Base-by-base conservation (phyloP, 805 yeast genomes). In the Candida khao-thaluensis region DNA sequence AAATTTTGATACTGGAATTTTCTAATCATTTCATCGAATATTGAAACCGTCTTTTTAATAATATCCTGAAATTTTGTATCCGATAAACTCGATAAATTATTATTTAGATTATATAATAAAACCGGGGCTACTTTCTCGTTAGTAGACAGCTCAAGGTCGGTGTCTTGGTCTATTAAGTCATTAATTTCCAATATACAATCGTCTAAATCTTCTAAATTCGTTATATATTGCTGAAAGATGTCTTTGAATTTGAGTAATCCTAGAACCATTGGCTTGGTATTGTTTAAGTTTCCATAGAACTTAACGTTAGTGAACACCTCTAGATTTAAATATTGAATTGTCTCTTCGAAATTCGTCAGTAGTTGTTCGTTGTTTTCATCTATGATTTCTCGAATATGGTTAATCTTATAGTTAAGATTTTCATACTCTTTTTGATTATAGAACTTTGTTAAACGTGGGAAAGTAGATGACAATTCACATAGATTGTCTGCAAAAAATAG, bases 271-370 rank as follows among this genome's bases (percentile, higher is more conserved):
- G 26, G 21, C 30, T 43, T 21, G 7, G 46, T 30, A 30, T 43
- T 47, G 28, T 47, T 35, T 15, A 47, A 28, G 4, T 37, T 32
- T 10, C 42, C 38, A 15, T 31, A 43, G 9, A 26, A 23, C n/a
- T 30, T 28, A 12, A 43, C 47, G 27, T 47, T 47, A n/a, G 40
- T 29, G 17, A 47, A 35, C 3, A 47, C 35, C 10, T 38, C 39
- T 31, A 47, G 30, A 17, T 43, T 47, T 24, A 47, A 34, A 3
- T 37, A 26, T 20, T 39, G 31, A 5, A 32, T 36, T 3, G 33
- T 37, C 6, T 22, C 12, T n/a, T 47, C 34, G 18, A 24, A 32
- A 2, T 33, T 20, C 3, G 26, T 30, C 1, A 18, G 11, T 17
- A 45, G 18, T 5, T 25, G 14, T 9, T 25, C 16, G 16, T 35